A percentile compares a stretch with the other conserved stretches of the same genome.
These are phyloP conservation scores for Helianthus tuberosus DNA, from an alignment of 129 eudicot genomes.

Conservation along the genomic window DNA sequence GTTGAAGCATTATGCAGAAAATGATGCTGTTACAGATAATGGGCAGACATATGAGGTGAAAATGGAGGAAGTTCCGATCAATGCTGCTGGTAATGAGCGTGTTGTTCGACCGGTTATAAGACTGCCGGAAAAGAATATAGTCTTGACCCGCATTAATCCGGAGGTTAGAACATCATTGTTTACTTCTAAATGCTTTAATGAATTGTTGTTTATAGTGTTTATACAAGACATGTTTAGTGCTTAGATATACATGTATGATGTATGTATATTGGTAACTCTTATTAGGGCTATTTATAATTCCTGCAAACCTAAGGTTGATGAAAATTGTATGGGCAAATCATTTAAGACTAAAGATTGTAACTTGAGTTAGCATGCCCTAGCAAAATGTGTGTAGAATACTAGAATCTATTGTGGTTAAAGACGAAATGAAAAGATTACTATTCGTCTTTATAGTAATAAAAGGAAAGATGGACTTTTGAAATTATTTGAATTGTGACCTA, in stretches of 20 bases:
- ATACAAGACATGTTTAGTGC: not conserved
- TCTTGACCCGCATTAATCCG: constrained; percentile 93
- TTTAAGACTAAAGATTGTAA: not conserved
- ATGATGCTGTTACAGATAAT: constrained; percentile 63
- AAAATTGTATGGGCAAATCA: not conserved
- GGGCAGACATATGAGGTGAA: constrained; percentile 65
- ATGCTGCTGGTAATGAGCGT: constrained; percentile 58
- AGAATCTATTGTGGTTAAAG: constrained; percentile 25
- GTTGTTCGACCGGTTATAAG: constrained; percentile 86
- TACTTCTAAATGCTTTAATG: constrained; percentile 4
- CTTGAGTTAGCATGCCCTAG: constrained; percentile 10
- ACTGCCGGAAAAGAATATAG: constrained; percentile 74
- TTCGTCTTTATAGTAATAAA: constrained; percentile 23
- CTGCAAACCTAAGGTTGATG: constrained; percentile 15
- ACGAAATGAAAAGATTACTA: constrained; percentile 17
- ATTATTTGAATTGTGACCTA: constrained; percentile 5
- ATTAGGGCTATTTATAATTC: not conserved
- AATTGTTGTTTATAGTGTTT: not conserved
- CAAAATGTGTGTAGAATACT: not conserved
- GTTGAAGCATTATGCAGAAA: constrained; percentile 79
- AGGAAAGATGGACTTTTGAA: constrained; percentile 4
- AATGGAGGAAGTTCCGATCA: constrained; percentile 66
- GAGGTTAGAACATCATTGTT: constrained; percentile 59
- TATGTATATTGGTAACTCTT: constrained; percentile 14
- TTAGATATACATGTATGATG: not conserved